phyloP scores from a whole-genome alignment of 2,329 filamentous ascomycete genomes.

The Fusarium protoensiforme region DNA sequence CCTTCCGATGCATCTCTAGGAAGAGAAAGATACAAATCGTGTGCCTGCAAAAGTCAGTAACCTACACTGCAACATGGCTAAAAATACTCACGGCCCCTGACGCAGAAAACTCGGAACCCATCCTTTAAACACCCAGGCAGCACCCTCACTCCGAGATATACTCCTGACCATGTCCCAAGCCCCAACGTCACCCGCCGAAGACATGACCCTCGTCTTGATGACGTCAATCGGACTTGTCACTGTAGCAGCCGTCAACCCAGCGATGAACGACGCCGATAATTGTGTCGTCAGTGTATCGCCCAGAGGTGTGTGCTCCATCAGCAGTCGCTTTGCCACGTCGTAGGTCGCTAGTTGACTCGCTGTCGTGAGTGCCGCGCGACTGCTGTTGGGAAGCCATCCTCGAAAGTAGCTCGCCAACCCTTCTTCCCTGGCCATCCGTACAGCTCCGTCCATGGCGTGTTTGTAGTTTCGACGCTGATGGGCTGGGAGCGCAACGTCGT shows the following conservation, averaged over 20 bases:
- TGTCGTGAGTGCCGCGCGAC: neutral
- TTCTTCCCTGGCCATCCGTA: neutral
- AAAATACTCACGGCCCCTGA: conserved; percentile 66
- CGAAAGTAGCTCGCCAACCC: neutral
- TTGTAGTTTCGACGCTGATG: neutral
- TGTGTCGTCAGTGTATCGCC: neutral
- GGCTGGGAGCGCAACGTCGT: neutral
- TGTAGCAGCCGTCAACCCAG: neutral
- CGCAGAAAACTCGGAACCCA: conserved; percentile 80
- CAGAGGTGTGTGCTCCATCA: neutral
- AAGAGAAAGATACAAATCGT: neutral
- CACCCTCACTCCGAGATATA: conserved; percentile 75
- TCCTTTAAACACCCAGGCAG: conserved; percentile 86
- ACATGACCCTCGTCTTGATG: neutral
- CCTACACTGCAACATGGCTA: neutral
- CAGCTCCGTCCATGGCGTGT: neutral
- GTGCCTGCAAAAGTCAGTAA: neutral
- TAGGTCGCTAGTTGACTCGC: neutral
- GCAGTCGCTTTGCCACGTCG: neutral
- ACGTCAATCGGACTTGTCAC: neutral
- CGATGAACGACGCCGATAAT: neutral
- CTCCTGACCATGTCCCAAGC: conserved; percentile 64
- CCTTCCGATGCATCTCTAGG: neutral
- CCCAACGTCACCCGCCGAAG: neutral
- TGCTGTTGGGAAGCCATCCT: neutral